Conservation (phyloP, 2,329 filamentous ascomycete species). For the Pseudogymnoascus sp. region DNA sequence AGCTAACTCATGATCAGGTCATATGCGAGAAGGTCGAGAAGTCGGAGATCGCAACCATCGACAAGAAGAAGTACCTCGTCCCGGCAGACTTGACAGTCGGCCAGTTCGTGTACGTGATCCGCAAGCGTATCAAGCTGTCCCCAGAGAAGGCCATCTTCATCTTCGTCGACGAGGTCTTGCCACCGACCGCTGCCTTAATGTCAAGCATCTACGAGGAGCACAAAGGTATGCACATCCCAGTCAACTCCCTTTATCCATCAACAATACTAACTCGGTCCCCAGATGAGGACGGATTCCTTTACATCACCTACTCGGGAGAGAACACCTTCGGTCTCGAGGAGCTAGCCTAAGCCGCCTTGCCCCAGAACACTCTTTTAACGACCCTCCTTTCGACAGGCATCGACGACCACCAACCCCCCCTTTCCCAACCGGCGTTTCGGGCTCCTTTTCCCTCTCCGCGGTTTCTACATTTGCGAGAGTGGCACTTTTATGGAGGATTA, state of each 20-base stretch:
- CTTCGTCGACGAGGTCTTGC: conserved; percentile 97
- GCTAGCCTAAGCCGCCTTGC: conserved; percentile 6
- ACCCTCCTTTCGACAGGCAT: conserved; percentile 8
- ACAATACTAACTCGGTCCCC: background rate
- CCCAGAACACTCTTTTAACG: background rate
- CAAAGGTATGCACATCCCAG: conserved; percentile 45
- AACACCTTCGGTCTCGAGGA: conserved; percentile 78
- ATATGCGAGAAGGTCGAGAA: conserved; percentile 99
- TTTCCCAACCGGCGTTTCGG: conserved; percentile 6
- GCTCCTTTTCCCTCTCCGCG: background rate
- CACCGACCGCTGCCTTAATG: conserved; percentile 95
- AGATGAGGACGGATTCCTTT: conserved; percentile 72
- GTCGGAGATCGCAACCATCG: conserved; percentile 97
- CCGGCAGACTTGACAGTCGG: conserved; percentile 96
- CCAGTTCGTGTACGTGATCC: conserved; percentile 99
- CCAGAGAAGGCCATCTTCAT: conserved; percentile 99
- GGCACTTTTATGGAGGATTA: background rate
- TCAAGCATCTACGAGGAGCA: conserved; percentile 99
- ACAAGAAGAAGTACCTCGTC: conserved; percentile 99
- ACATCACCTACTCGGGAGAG: conserved; percentile 99
- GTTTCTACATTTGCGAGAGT: background rate
- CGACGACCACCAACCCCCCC: background rate
- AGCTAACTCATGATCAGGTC: conserved; percentile 49
- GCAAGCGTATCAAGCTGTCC: conserved; percentile 98
- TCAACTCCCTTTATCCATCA: background rate